Conservation (phyloP, 331 rosid species). For the Telfairia occidentalis region DNA sequence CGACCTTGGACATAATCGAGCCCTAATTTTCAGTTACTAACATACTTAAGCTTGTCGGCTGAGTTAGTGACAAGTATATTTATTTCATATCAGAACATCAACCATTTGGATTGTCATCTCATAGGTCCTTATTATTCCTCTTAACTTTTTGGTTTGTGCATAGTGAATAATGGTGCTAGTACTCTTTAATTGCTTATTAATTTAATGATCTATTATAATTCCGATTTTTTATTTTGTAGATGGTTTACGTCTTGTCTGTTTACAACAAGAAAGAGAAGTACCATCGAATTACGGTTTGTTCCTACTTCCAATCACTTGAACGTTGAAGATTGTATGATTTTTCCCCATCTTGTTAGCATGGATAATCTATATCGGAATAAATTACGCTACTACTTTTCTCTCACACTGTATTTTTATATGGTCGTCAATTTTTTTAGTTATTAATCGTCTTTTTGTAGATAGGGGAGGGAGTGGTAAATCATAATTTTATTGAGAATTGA, state of each 20-base stretch:
- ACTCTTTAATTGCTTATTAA: neutral
- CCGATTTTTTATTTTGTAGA: conserved; percentile 37
- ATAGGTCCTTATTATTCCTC: neutral
- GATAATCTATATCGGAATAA: neutral
- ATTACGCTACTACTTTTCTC: neutral
- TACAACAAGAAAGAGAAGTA: conserved; percentile 92
- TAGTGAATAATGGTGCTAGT: neutral
- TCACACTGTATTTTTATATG: neutral
- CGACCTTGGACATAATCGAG: neutral
- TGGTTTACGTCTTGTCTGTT: conserved; percentile 90
- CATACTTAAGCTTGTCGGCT: neutral
- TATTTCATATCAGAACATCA: neutral
- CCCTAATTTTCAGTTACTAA: neutral
- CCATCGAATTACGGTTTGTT: conserved; percentile 81
- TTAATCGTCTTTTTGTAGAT: neutral
- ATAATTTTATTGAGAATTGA: neutral
- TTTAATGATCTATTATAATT: neutral
- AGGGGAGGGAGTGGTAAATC: neutral
- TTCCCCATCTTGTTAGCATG: neutral
- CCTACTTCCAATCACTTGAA: conserved; percentile 9
- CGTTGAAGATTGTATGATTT: neutral
- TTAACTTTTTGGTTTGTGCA: neutral
- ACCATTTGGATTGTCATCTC: neutral
- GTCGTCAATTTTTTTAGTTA: neutral
- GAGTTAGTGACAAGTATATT: neutral